phyloP scores from a whole-genome alignment of 805 yeast genomes.

The Yueomyces sinensis region DNA sequence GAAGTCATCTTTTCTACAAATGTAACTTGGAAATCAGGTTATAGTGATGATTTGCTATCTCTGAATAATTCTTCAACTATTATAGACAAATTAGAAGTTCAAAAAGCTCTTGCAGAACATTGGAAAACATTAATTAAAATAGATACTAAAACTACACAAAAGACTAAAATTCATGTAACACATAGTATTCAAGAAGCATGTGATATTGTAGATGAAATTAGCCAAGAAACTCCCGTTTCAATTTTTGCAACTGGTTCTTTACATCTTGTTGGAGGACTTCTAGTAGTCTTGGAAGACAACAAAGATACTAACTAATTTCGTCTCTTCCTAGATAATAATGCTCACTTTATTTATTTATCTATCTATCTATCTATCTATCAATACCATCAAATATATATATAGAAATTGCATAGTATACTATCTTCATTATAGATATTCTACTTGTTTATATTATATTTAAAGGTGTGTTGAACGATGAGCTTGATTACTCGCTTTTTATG shows the following conservation, averaged over 20 bases:
- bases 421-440: no score
- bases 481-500: no score
- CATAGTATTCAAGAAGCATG: slow-evolving; percentile 65
- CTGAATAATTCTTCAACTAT: slow-evolving; percentile 68
- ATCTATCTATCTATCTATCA: no score
- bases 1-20: slow-evolving; percentile 81
- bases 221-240: slow-evolving; percentile 29
- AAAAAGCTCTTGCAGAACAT: slow-evolving; percentile 52
- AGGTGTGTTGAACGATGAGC: no score
- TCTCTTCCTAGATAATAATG: no score
- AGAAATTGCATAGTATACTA: no score
- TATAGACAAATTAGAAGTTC: slow-evolving; percentile 72
- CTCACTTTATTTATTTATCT: no score
- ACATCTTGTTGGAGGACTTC: slow-evolving; percentile 87
- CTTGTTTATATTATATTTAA: no score
- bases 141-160: slow-evolving; percentile 16
- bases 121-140: slow-evolving; percentile 49
- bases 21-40: slow-evolving; percentile 83
- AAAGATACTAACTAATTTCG: no score
- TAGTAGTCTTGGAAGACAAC: slow-evolving; percentile 71
- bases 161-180: slow-evolving; percentile 35
- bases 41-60: slow-evolving; percentile 73
- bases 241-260: slow-evolving; percentile 90
- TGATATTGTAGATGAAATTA: slow-evolving; percentile 32
- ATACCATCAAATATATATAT: no score